Base-by-base conservation (phyloP, 1,284 basidiomycete genomes). In the Fomitopsis schrenkii region DNA sequence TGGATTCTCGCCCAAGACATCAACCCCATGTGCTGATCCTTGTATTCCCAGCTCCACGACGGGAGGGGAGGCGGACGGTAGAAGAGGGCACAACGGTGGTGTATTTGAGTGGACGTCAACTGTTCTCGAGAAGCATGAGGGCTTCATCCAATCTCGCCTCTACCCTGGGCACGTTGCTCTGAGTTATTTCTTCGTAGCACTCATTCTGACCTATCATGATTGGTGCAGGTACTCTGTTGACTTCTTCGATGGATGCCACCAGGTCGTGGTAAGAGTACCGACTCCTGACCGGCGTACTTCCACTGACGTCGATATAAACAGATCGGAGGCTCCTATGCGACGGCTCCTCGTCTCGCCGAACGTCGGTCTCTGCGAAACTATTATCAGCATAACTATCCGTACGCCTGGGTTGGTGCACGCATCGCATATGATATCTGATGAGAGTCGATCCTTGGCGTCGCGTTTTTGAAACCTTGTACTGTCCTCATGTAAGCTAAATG, bases 31-130 rank as follows among this genome's bases (percentile, higher is more conserved):
- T 33, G 26, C 22, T 15, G 33, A 33, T 36, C 42, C 50, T 7
- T 38, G 36, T 26, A 15, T 28, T 35, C 35, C 12, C 59, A 91
- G 88, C 46, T 83, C 86, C 28, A 90, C 89, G 55, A 85, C 80
- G 5, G 90, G 85, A 57, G 72, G 77, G 62, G 74, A 74, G 58
- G 76, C 74, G 63, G 66, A 72, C 46, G 78, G 73, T 40, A 82
- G 84, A 2, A 82, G 77, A 71, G 89, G 90, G 30, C 87, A 89
- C 67, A 98, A 98, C 68, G 97, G 97, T 19, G 97, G 97, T 19
- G 90, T 97, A n/a, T 99, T 95, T 95, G 95, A 98, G 77, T 98
- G 96, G 96, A 98, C 97, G 3, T 90, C 88, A 28, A 95, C 94
- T 7, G 66, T 81, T 33, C 85, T 97, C 57, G 85, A 86, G 33